A percentile compares a stretch with the other conserved stretches of the same genome.
These are phyloP conservation scores for Rhizophagus prolifer DNA, from an alignment of 192 early-diverging fungal species.

Conservation along the genomic window DNA sequence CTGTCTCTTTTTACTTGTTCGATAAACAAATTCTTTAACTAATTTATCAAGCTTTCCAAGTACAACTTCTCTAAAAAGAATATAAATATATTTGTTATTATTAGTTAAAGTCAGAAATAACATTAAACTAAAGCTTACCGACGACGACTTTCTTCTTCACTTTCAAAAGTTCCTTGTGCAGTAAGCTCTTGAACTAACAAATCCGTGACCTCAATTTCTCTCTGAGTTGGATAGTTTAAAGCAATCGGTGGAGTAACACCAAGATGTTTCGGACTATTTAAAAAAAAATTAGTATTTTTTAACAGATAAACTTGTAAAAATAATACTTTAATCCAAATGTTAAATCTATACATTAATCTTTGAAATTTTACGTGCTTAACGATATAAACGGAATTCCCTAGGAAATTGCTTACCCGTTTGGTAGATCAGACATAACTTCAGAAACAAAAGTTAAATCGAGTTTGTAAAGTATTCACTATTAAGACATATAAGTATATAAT, in stretches of 20 bases:
- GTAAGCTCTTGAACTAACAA: conserved; percentile 69
- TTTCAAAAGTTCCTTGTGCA: conserved; percentile 82
- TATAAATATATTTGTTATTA: conserved; percentile 19
- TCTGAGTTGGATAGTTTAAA: conserved; percentile 53
- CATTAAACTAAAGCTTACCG: conserved; percentile 51
- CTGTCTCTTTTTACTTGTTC: conserved; percentile 65
- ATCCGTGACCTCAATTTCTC: conserved; percentile 72
- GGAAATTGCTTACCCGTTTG: background rate
- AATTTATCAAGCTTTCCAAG: conserved; percentile 84
- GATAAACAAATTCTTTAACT: conserved; percentile 90
- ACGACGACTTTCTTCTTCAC: conserved; percentile 76
- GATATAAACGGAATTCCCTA: too few relatives aligned
- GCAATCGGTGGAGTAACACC: conserved; percentile 87
- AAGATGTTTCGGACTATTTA: conserved; percentile 40
- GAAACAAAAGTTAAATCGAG: background rate
- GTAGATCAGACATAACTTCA: conserved; percentile 2
- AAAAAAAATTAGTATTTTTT: background rate
- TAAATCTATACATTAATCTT: background rate
- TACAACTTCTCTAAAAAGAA: conserved; percentile 69
- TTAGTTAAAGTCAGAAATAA: background rate
- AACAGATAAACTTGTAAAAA: background rate
- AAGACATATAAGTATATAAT: background rate
- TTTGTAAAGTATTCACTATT: background rate
- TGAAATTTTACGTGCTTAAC: background rate
- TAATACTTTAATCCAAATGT: background rate